Evolutionary conservation across 306 rosid genomes (phyloP).

Genomic region (Quercus suber): DNA sequence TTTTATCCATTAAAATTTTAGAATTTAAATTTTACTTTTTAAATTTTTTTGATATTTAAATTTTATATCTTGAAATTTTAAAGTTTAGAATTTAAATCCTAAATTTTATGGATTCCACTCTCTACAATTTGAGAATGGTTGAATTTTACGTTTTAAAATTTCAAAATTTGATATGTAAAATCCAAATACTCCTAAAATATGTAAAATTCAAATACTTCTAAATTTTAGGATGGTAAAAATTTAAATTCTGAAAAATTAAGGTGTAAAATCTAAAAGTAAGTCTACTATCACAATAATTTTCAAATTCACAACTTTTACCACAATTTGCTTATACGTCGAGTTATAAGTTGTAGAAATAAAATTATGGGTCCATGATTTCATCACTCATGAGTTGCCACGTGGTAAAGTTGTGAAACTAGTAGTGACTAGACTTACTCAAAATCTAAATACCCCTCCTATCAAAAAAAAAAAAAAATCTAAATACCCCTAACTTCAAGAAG

Average conservation of each 20-base stretch:
- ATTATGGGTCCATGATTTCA: fast-evolving
- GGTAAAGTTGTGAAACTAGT: fast-evolving
- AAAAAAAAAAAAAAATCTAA: no score
- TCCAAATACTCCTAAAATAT: fast-evolving
- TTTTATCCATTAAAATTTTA: fast-evolving
- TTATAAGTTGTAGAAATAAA: no score
- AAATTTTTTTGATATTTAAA: fast-evolving
- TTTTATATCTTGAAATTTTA: no score
- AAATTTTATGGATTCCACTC: no score
- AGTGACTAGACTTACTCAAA: no score
- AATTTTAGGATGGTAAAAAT: fast-evolving
- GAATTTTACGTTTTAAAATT: fast-evolving
- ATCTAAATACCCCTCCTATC: no score
- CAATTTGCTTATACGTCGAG: fast-evolving
- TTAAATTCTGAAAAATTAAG: no score
- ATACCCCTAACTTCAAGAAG: fast-evolving
- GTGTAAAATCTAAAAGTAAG: no score
- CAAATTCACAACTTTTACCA: fast-evolving
- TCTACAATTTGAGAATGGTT: fast-evolving
- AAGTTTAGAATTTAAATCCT: no score
- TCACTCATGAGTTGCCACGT: fast-evolving
- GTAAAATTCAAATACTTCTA: fast-evolving
- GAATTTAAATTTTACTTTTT: no score
- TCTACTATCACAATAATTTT: no score
- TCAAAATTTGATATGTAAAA: no score